Base-by-base conservation (phyloP, 129 eudicot species). In the Flaveria bidentis region DNA sequence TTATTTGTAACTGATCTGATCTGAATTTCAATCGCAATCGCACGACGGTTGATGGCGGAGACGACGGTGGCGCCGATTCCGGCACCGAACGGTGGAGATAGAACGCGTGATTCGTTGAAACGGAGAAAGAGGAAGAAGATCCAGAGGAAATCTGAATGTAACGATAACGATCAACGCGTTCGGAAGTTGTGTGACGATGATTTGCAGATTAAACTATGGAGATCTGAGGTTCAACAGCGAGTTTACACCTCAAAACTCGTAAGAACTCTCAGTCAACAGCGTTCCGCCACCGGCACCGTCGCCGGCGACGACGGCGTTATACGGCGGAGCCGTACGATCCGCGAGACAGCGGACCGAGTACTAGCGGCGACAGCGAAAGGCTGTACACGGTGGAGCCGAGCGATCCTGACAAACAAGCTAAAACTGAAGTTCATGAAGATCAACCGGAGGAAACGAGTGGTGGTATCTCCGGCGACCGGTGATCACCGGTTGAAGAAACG, bases 341-440 rank as follows among this genome's bases (percentile, higher is more conserved):
- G 85, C 26, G 89, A 89, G 47, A 83, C 96, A 0, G 92, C 97
- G 33, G 92, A 87, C 55, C 75, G 84, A 67, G 87, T 84, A 33
- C 86, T 91, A 2, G 97, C 97, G 46, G 76, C 75, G 22, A 73
- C 92, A 11, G 96, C 90, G 26, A 85, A 75, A 70, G 97, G 96
- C 3, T 72, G 74, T 63, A 85, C 80, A 2, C 88, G 92, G 20
- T 91, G 97, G 97, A 89, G 97, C 85, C 80, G 88, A 3, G 91
- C 96, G 7, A 87, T 91, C 11, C 86, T 89, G 4, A 78, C 78
- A 2, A 78, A 83, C 42, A 82, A 92, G 62, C 77, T 86, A 9
- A 86, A 79, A 56, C 73, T 82, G 2, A 88, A 73, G 72, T 78
- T 51, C 20, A 68, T 41, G 69, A 83, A 73, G 56, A 69, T 17